Evolutionary conservation across 2,329 filamentous ascomycete genomes (phyloP), one percentile per base, ranked within the genome.

Genomic region (Ceratocystis smalleyi): DNA sequence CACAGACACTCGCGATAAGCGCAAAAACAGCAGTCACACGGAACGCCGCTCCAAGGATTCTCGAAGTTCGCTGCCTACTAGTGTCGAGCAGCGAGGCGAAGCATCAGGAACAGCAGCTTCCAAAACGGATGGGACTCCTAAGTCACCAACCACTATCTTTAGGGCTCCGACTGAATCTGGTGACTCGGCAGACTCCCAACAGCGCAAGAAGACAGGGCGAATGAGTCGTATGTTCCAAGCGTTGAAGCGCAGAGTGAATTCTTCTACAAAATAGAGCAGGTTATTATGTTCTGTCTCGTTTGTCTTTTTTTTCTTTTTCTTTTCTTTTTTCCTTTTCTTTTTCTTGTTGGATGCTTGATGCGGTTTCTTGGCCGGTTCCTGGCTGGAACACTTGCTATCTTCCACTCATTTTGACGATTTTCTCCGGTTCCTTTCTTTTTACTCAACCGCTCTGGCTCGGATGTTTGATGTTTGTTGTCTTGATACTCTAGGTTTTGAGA

Each of bases 221-320:
- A 43, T 66, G 17, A 59, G 45, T 22, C 55, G 64, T 1, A 45
- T 60, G 19, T 64, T 66, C 19, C 54, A 43, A 27, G 62, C 45
- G 30, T 57, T 66, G n/a, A 66, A 66, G 57, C 43, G 61, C 19
- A 19, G 61, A 7, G 45, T 64, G 4, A 63, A 55, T 15, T 59
- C 59, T 30, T 43, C 30, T 7, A 54, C 47, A 30, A 61, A 55
- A 5, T 15, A 43, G 27, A 43, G 15, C 10, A 24, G 43, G 55
- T 12, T 27, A 43, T 43, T 19, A 32, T 5, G 32, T 43, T 15
- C 43, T 22, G 12, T 40, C 15, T 19, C 57, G 12, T 62, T 30
- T 32, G 19, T 27, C 51, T 30, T 62, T 17, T 24, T 10, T 62
- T 24, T 30, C 43, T 45, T n/a, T 10, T 35, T 30, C 24, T 27